Percentiles rank a stretch among this genome's conserved stretches.
phyloP scores from a whole-genome alignment of 805 yeast genomes.

The Kodamaea restingae region DNA sequence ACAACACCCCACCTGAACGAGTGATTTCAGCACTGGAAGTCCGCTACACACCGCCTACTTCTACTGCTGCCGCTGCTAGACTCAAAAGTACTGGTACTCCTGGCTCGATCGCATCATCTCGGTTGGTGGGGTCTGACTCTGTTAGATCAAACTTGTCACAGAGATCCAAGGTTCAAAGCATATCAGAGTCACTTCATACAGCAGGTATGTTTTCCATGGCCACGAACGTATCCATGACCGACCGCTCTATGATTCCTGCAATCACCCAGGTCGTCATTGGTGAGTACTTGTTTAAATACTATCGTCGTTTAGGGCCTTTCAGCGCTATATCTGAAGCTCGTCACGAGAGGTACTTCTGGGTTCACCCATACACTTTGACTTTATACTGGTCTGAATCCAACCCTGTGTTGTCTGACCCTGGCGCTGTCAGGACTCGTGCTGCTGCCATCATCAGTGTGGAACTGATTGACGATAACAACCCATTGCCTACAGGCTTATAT shows the following conservation, averaged over 20 bases:
- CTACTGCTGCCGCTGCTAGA: slow-evolving; percentile 7
- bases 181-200: slow-evolving; percentile 32
- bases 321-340: slow-evolving; percentile 73
- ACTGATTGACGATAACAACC: slow-evolving; percentile 78
- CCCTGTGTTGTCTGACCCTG: slow-evolving; percentile 70
- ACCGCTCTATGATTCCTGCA: slow-evolving; percentile 73
- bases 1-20: slow-evolving; percentile 14
- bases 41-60: slow-evolving; percentile 19
- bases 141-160: slow-evolving; percentile 29
- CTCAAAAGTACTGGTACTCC: slow-evolving; percentile 9
- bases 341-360: slow-evolving; percentile 93
- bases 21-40: slow-evolving; percentile 12
- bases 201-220: slow-evolving; percentile 42
- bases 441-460: slow-evolving; percentile 77
- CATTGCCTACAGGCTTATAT: slow-evolving; percentile 83
- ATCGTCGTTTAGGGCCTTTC: slow-evolving; percentile 70
- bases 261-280: slow-evolving; percentile 93
- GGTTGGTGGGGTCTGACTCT: slow-evolving; percentile 14
- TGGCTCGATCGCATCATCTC: slow-evolving; percentile 8
- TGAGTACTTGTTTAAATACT: slow-evolving; percentile 82
- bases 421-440: slow-evolving; percentile 65
- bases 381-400: slow-evolving; percentile 83
- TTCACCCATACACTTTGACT: slow-evolving; percentile 89
- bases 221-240: slow-evolving; percentile 62
- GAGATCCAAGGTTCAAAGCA: slow-evolving; percentile 25